These are phyloP conservation scores for Pluteus cervinus DNA, from an alignment of 768 basidiomycete genomes.

Conservation along the genomic window DNA sequence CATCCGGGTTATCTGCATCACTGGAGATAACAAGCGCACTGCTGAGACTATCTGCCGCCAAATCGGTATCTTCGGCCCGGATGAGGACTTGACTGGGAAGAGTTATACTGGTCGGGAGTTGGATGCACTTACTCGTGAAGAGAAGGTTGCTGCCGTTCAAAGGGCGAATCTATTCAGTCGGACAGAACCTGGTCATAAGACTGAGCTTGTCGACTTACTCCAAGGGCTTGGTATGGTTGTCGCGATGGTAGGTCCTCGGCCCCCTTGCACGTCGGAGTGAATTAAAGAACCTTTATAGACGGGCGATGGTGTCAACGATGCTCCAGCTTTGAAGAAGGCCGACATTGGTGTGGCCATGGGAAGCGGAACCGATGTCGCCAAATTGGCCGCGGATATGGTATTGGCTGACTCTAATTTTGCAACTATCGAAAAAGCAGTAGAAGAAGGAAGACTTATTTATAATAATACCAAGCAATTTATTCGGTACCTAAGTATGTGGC, in stretches of 20 bases:
- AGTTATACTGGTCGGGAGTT: slow-evolving; percentile 93
- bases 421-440: slow-evolving; percentile 93
- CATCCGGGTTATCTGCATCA: slow-evolving; percentile 95
- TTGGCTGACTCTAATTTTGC: slow-evolving; percentile 96
- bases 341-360: slow-evolving; percentile 99
- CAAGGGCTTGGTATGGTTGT: slow-evolving; percentile 91
- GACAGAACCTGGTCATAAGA: slow-evolving; percentile 95
- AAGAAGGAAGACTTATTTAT: slow-evolving; percentile 96
- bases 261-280: not conserved
- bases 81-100: slow-evolving; percentile 91
- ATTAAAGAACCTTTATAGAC: slow-evolving; percentile 41
- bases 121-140: slow-evolving; percentile 70
- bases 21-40: slow-evolving; percentile 96
- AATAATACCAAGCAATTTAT: slow-evolving; percentile 99
- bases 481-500: slow-evolving; percentile 83
- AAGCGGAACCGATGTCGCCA: slow-evolving; percentile 97
- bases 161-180: slow-evolving; percentile 86
- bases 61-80: slow-evolving; percentile 85
- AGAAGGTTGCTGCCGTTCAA: slow-evolving; percentile 84
- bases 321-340: slow-evolving; percentile 93
- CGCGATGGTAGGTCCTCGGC: slow-evolving; percentile 65
- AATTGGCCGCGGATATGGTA: slow-evolving; percentile 97
- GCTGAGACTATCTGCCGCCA: slow-evolving; percentile 96
- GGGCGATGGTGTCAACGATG: slow-evolving; percentile 97
- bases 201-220: slow-evolving; percentile 87